Evolutionary conservation across 306 rosid species (phyloP), one percentile per base, ranked within the genome.

Genomic region (Hippophae rhamnoides): DNA sequence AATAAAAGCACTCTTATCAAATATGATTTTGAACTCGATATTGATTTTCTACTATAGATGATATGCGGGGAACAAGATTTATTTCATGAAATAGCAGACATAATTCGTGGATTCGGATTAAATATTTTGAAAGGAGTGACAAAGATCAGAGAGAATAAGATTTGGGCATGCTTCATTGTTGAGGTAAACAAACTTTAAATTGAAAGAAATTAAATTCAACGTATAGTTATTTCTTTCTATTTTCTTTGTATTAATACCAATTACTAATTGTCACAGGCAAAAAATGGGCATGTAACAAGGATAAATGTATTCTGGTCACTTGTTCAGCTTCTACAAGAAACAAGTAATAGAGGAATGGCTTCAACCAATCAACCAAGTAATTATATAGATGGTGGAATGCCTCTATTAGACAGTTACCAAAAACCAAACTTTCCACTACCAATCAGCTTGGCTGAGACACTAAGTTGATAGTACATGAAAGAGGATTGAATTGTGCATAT

Each of bases 51-150:
- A 47, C 60, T 77, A 61, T 76, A 90, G 96, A 77, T 90, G 78
- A 85, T 87, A 52, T 90, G 89, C 46, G 96, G 81, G 76, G 92
- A 81, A 60, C 81, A 75, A 40, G 87, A 82, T 50, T 74, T 80
- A 75, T 82, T 83, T 76, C 88, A 86, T 27, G 97, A 90, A 76
- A 79, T 90, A 75, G 79, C 85, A 6, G 95, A 84, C 55, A 69
- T 70, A 13, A 75, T 86, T 13, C 74, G 83, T 14, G 78, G 82
- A 7, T 77, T 80, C 3, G 94, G 94, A 43, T 57, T 90, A 72
- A 87, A 75, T 57, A 83, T 85, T 38, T 77, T 90, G 81, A 90
- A 87, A 75, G 92, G 87, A 52, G 74, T 60, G 68, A 87, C 87
- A 87, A 87, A 90, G 61, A 43, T 58, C 26, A 76, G 79, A 68